These are phyloP conservation scores for Phytophthora pinifolia DNA, from an alignment of 352 stramenopile genomes.

Conservation along the genomic window DNA sequence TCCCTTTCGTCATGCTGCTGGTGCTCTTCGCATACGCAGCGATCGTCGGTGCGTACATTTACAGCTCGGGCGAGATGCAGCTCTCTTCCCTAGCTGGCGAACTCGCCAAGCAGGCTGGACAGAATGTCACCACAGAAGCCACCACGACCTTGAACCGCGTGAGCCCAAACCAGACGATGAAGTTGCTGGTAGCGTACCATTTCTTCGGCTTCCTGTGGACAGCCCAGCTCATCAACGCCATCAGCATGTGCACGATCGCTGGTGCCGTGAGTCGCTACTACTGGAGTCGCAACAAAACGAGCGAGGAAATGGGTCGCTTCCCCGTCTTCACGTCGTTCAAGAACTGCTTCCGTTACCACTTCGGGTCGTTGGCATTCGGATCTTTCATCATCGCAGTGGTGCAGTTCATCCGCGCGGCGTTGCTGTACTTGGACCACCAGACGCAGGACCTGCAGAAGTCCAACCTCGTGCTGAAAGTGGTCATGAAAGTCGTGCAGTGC, in stretches of 20 bases:
- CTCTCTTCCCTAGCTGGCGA: conserved; percentile 36
- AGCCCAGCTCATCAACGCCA: conserved; percentile 94
- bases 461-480: conserved; percentile 79
- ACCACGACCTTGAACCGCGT: conserved; percentile 44
- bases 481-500: conserved; percentile 90
- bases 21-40: conserved; percentile 64
- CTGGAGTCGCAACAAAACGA: conserved; percentile 83
- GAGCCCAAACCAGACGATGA: conserved; percentile 59
- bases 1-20: conserved; percentile 63
- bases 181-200: conserved; percentile 72
- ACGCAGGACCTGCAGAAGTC: conserved; percentile 79
- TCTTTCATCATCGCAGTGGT: conserved; percentile 96
- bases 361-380: conserved; percentile 95
- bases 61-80: conserved; percentile 54
- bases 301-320: conserved; percentile 64
- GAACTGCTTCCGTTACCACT: conserved; percentile 91
- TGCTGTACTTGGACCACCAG: conserved; percentile 94
- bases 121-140: conserved; percentile 12
- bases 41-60: conserved; percentile 68
- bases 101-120: conserved; percentile 5
- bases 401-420: conserved; percentile 91
- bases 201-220: conserved; percentile 97
- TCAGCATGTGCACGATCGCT: conserved; percentile 95
- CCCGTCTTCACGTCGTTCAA: conserved; percentile 69
- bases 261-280: conserved; percentile 92